phyloP scores from a whole-genome alignment of 306 rosid species.

The Cucurbita argyrosperma region DNA sequence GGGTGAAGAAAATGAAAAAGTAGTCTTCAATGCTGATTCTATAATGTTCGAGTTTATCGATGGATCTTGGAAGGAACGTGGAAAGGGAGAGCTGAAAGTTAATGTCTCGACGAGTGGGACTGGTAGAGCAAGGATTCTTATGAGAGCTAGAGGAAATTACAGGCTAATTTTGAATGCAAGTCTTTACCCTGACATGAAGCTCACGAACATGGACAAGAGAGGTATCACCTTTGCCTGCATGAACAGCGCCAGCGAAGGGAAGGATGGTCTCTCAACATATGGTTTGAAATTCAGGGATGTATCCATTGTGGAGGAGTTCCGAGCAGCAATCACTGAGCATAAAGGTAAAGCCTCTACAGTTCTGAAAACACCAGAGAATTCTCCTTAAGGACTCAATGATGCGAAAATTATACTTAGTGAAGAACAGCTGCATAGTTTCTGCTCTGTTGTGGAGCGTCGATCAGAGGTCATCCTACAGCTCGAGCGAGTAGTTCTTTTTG shows the following conservation, averaged over 20 bases:
- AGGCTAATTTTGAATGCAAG: slow-evolving; percentile 79
- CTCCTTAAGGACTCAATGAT: slow-evolving; percentile 47
- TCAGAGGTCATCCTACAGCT: slow-evolving; percentile 1
- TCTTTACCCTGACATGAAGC: slow-evolving; percentile 78
- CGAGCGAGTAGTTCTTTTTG: slow-evolving; percentile 11
- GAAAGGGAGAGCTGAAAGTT: slow-evolving; percentile 80
- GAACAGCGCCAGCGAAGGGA: slow-evolving; percentile 65
- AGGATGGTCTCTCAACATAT: slow-evolving; percentile 59
- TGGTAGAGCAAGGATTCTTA: slow-evolving; percentile 56
- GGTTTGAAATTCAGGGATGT: slow-evolving; percentile 87
- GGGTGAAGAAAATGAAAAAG: slow-evolving; percentile 82
- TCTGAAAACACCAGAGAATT: slow-evolving; percentile 67
- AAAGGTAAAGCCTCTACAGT: slow-evolving; percentile 32
- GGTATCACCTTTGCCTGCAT: slow-evolving; percentile 91
- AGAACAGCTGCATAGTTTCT: slow-evolving; percentile 8
- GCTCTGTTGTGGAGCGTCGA: slow-evolving; percentile 1
- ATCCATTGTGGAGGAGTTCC: slow-evolving; percentile 58
- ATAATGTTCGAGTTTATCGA: slow-evolving; percentile 56
- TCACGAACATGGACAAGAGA: slow-evolving; percentile 74
- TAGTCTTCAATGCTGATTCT: slow-evolving; percentile 60
- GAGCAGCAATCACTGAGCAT: slow-evolving; percentile 41
- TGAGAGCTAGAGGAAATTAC: slow-evolving; percentile 74
- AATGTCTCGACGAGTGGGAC: slow-evolving; percentile 43
- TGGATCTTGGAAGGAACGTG: slow-evolving; percentile 92
- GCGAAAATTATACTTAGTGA: slow-evolving; percentile 10